phyloP scores from a whole-genome alignment of 495 filamentous ascomycete genomes.

The Tuber borchii region DNA sequence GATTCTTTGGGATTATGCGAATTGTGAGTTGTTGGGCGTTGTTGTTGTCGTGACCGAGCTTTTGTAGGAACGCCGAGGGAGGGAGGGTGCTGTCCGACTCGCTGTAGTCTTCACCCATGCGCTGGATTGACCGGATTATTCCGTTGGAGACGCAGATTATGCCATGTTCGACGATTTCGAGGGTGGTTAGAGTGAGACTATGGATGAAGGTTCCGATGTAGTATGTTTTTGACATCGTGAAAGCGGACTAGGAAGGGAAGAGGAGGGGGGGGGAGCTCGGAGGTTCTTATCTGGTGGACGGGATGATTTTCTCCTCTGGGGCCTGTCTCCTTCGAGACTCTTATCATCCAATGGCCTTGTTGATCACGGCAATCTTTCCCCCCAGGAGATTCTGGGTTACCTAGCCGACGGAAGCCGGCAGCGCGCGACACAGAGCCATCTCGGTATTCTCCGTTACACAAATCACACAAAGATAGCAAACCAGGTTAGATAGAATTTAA shows the following conservation, averaged over 20 bases:
- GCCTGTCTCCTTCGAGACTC: background rate
- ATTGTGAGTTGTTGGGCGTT: background rate
- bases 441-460: constrained; percentile 1
- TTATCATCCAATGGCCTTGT: background rate
- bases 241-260: background rate
- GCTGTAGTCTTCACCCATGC: background rate
- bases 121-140: constrained; percentile 7
- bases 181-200: constrained; percentile 9
- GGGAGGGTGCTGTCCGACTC: background rate
- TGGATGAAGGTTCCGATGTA: constrained; percentile 41
- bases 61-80: background rate
- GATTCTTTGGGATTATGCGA: constrained; percentile 8
- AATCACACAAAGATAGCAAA: constrained; percentile 5
- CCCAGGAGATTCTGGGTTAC: background rate
- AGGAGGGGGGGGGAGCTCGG: background rate
- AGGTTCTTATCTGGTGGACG: background rate
- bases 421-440: background rate
- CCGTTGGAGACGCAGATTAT: constrained; percentile 28
- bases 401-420: constrained; percentile 8
- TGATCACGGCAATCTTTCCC: background rate
- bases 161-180: constrained; percentile 23
- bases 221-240: constrained; percentile 10
- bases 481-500: constrained; percentile 1
- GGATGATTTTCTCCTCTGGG: background rate
- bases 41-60: background rate